These are phyloP conservation scores for Pythium myriotylum DNA, from an alignment of 352 stramenopile species.

Conservation along the genomic window DNA sequence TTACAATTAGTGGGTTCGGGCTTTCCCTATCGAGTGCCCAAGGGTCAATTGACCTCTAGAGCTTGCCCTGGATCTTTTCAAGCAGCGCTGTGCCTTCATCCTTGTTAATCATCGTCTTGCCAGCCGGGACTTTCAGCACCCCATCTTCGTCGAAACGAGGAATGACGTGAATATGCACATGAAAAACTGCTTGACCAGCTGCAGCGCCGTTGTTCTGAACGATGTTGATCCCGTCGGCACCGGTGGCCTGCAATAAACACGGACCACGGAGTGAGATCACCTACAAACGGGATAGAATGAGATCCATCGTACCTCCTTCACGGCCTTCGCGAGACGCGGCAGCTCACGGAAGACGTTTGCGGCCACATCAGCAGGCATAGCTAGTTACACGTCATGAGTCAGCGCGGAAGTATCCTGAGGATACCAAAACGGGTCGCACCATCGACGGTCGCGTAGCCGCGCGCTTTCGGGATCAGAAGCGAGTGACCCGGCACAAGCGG, in stretches of 20 bases:
- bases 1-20: too few relatives aligned
- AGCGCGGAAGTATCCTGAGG: slow-evolving; percentile 8
- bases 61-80: slow-evolving; percentile 75
- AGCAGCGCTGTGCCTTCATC: slow-evolving; percentile 63
- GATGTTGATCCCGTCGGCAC: slow-evolving; percentile 73
- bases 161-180: slow-evolving; percentile 83
- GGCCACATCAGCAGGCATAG: slow-evolving; percentile 73
- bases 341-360: slow-evolving; percentile 76
- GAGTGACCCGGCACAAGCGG: slow-evolving; percentile 64
- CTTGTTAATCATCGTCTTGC: slow-evolving; percentile 62
- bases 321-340: slow-evolving; percentile 70
- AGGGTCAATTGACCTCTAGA: slow-evolving; percentile 35
- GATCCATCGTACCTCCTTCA: slow-evolving; percentile 45
- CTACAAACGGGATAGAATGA: background rate
- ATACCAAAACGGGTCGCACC: slow-evolving; percentile 27
- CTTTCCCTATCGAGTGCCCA: too few relatives aligned
- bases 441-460: slow-evolving; percentile 63
- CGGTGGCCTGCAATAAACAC: slow-evolving; percentile 51
- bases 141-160: slow-evolving; percentile 67
- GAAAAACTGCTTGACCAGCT: slow-evolving; percentile 74
- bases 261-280: background rate
- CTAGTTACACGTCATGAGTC: slow-evolving; percentile 24
- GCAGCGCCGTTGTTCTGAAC: slow-evolving; percentile 81
- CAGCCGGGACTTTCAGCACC: slow-evolving; percentile 55
- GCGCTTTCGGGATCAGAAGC: slow-evolving; percentile 74